Percentiles rank a stretch among this genome's conserved stretches.
phyloP scores from a whole-genome alignment of 2,329 filamentous ascomycete genomes.

The Verticillium isaacii region DNA sequence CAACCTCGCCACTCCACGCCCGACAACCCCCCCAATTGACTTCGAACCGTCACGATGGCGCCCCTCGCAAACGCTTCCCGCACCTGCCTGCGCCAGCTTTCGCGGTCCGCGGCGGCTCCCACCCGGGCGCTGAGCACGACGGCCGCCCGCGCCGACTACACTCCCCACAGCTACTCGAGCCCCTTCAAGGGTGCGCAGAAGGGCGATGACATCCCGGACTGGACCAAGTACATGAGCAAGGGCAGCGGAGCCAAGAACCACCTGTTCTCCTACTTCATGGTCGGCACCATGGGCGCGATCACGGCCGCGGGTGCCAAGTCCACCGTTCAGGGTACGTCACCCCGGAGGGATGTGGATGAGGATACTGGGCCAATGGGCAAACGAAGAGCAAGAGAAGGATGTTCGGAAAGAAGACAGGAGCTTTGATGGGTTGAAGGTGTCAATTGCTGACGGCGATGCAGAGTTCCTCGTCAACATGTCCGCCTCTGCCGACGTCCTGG shows the following conservation, averaged over 20 bases:
- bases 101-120: slow-evolving; percentile 31
- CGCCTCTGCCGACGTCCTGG: slow-evolving; percentile 94
- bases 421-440: neutral
- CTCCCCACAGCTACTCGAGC: slow-evolving; percentile 48
- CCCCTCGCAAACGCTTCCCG: slow-evolving; percentile 65
- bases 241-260: slow-evolving; percentile 67
- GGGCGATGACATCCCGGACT: slow-evolving; percentile 76
- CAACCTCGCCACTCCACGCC: slow-evolving; percentile 15
- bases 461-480: slow-evolving; percentile 99
- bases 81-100: slow-evolving; percentile 59
- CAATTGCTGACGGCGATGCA: slow-evolving; percentile 37
- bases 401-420: neutral
- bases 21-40: slow-evolving; percentile 9
- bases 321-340: slow-evolving; percentile 85
- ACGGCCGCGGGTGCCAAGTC: slow-evolving; percentile 93
- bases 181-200: slow-evolving; percentile 60
- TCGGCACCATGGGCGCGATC: slow-evolving; percentile 88
- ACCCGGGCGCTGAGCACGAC: slow-evolving; percentile 53
- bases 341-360: neutral
- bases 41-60: slow-evolving; percentile 48
- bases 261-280: slow-evolving; percentile 97
- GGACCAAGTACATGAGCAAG: slow-evolving; percentile 79
- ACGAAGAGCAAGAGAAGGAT: neutral
- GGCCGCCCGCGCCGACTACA: slow-evolving; percentile 38
- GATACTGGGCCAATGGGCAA: neutral